Evolutionary conservation across 495 filamentous ascomycete genomes (phyloP), one percentile per base, ranked within the genome.

Genomic region (Aspergillus wentii): DNA sequence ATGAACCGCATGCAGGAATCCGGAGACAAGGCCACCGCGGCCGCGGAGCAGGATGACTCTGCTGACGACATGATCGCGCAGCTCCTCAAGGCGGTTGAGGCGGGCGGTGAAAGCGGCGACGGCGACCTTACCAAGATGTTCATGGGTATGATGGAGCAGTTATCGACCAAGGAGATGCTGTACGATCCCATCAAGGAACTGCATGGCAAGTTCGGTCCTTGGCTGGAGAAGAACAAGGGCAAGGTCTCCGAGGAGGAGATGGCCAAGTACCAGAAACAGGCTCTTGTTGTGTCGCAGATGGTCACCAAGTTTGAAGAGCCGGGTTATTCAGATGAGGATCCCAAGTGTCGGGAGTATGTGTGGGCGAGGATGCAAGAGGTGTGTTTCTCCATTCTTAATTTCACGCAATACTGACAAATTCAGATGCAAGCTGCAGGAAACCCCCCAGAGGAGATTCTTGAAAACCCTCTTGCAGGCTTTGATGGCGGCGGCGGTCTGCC

Each of bases 181-280:
- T 96, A 98, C 52, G 90, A 96, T 65, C 92, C 92, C 11, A 96
- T 98, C 91, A 94, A 92, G 68, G 94, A 98, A 63, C 62, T 97
- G 43, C 69, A 91, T 54, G 81, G 83, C 17, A 96, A 95, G 61
- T 98, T 91, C 53, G 88, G 86, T 0, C 76, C 58, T 3, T 98
- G 92, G 92, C 68, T 98, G 55, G 75, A 72, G 46, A 72, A 69
- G 44, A 73, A 53, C 5, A 80, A 68, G 37, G 68, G 74, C 0
- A 82, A 72, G 38, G 62, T 80, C 3, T 38, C 72, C 1, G 62
- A 67, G 22, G 87, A 85, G 32, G 91, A 96, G 51, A 55, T 90
- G 55, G 74, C 74, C 50, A 64, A 86, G 34, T 97, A 94, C 62
- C 69, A 84, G 57, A 76, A 82, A 56, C 92, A 97, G 69, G 83